Evolutionary conservation across 2,329 filamentous ascomycete species (phyloP).

Genomic region (Aciculosporium take): DNA sequence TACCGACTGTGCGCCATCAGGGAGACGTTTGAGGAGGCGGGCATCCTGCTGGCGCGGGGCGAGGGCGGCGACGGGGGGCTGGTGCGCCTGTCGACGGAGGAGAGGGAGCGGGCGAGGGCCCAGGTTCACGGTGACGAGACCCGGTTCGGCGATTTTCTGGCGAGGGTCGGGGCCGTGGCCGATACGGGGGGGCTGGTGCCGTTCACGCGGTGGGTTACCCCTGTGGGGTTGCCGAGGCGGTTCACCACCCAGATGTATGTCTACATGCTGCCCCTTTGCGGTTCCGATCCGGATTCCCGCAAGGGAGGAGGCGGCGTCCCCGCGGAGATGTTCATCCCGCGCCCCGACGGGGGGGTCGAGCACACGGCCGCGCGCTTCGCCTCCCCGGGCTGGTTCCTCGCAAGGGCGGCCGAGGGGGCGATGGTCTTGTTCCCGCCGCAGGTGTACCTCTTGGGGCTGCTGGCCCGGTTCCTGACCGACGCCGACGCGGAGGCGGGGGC

Average conservation of each 20-base stretch:
- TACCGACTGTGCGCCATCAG: slow-evolving; percentile 77
- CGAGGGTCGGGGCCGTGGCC: slow-evolving; percentile 38
- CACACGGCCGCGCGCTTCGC: slow-evolving; percentile 68
- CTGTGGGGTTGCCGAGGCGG: slow-evolving; percentile 52
- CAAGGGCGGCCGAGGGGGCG: slow-evolving; percentile 44
- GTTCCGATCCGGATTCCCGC: too few species aligned
- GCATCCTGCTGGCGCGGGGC: slow-evolving; percentile 58
- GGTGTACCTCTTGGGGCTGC: slow-evolving; percentile 53
- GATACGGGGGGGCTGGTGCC: slow-evolving; percentile 62
- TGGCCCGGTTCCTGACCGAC: slow-evolving; percentile 37
- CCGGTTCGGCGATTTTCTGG: slow-evolving; percentile 53
- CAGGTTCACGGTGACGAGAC: slow-evolving; percentile 52
- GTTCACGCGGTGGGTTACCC: slow-evolving; percentile 89
- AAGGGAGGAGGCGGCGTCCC: slow-evolving; percentile 26
- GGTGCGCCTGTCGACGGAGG: slow-evolving; percentile 43
- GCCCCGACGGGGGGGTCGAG: slow-evolving; percentile 53
- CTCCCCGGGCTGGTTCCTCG: slow-evolving; percentile 54
- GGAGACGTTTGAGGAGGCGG: slow-evolving; percentile 92
- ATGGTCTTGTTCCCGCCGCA: slow-evolving; percentile 88
- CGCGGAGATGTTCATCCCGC: slow-evolving; percentile 45
- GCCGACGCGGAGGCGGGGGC: slow-evolving; percentile 14
- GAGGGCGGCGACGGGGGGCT: slow-evolving; percentile 36
- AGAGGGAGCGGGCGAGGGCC: slow-evolving; percentile 51
- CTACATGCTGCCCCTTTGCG: slow-evolving; percentile 57
- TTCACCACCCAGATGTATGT: slow-evolving; percentile 97